Evolutionary conservation across 352 stramenopile genomes (phyloP).

Genomic region (Globisporangium apiculatum): DNA sequence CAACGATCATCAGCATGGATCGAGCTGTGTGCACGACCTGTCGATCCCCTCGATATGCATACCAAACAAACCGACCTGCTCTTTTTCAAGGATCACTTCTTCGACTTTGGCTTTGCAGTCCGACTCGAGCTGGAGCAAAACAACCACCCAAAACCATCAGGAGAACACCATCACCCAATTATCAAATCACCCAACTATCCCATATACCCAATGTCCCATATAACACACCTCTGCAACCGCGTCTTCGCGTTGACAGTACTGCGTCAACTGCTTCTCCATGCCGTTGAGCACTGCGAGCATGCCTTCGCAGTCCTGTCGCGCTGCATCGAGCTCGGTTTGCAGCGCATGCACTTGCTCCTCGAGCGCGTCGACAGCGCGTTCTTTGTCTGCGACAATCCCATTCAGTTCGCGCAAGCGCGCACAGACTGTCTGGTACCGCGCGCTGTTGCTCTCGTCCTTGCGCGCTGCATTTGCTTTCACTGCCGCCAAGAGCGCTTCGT

Average conservation of each 20-base stretch:
- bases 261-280: conserved; percentile 80
- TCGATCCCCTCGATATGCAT: too few relatives aligned
- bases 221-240: conserved; percentile 51
- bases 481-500: conserved; percentile 48
- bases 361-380: conserved; percentile 42
- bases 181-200: neutral
- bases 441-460: conserved; percentile 54
- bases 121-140: conserved; percentile 38
- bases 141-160: neutral
- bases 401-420: conserved; percentile 57
- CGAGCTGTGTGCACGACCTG: too few relatives aligned
- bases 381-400: conserved; percentile 41
- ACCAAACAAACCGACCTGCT: conserved; percentile 33
- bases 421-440: conserved; percentile 70
- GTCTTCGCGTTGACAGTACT: conserved; percentile 69
- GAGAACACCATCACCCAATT: neutral
- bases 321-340: conserved; percentile 51
- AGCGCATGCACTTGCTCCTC: conserved; percentile 32
- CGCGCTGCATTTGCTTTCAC: conserved; percentile 50
- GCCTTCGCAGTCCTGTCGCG: conserved; percentile 70
- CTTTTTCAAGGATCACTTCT: conserved; percentile 65
- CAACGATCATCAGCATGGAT: too few relatives aligned
- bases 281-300: conserved; percentile 77
- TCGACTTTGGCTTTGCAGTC: conserved; percentile 68
- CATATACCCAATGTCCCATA: too few relatives aligned